Evolutionary conservation across 2,329 filamentous ascomycete species (phyloP), one percentile per base, ranked within the genome.

Genomic region (Fusarium acutatum): DNA sequence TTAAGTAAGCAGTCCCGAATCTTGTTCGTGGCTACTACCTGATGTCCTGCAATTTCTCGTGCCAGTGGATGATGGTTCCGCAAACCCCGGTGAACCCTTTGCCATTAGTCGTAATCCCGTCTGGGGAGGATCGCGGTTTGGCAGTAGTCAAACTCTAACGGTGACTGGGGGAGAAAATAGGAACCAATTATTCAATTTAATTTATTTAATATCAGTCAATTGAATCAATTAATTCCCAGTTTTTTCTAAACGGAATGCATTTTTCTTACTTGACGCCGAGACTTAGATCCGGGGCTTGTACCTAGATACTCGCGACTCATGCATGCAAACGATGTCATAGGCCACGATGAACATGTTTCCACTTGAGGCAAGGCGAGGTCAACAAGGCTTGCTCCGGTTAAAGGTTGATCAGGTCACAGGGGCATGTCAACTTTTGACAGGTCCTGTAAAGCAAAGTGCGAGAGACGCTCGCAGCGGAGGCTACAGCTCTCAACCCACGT

Each of bases 381-480:
- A n/a, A 44, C 37, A 71, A 66, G 61, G 70, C 70, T 73, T 72
- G 32, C 65, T 34, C 43, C 53, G 58, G 64, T 49, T 68, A 60
- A 73, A 70, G 60, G 60, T 56, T 72, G 69, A 59, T 73, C 64
- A 54, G 64, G 70, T 73, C 70, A 72, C 69, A 53, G 60, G 70
- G 70, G 44, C 60, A 64, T 24, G 43, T 40, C 44, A 32, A 52
- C 54, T 44, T 71, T 71, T 52, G 57, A 40, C 26, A 56, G 63
- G 53, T 56, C 49, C 50, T 59, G 28, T 28, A 47, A n/a, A 47
- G 44, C 11, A 13, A 44, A 44, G 44, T 22, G 12, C 56, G 32
- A 28, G 40, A 47, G 34, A 37, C 24, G 18, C 53, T 69, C 35
- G 47, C 64, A 65, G 60, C 46, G 35, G 64, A 35, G 49, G 40